phyloP scores from a whole-genome alignment of 1,284 basidiomycete genomes.

The Sutorius eximius region DNA sequence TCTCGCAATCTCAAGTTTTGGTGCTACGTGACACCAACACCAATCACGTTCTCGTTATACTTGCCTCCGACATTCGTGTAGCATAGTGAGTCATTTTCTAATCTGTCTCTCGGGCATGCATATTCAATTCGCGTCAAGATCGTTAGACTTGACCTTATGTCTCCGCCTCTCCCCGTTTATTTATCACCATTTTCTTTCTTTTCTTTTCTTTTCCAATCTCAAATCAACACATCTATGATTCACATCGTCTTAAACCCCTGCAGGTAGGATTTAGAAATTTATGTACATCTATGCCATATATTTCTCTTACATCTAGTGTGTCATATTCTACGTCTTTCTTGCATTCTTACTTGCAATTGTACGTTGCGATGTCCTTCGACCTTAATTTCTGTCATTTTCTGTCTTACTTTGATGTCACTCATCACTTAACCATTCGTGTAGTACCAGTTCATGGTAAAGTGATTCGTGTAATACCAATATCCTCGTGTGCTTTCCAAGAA shows the following conservation, averaged over 20 bases:
- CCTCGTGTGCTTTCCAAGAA: conserved; percentile 4
- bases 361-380: conserved; percentile 11
- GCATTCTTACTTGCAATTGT: conserved; percentile 19
- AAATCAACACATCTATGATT: conserved; percentile 13
- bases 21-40: conserved; percentile 23
- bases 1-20: conserved; percentile 72
- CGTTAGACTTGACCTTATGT: not conserved
- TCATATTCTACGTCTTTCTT: conserved; percentile 12
- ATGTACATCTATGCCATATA: conserved; percentile 21
- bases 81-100: conserved; percentile 9
- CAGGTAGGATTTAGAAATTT: conserved; percentile 28
- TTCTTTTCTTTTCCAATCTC: conserved; percentile 1
- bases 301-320: conserved; percentile 14
- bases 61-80: conserved; percentile 11
- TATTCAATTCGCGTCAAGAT: conserved; percentile 3
- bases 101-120: not conserved
- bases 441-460: conserved; percentile 14
- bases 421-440: conserved; percentile 24
- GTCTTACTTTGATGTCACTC: conserved; percentile 1
- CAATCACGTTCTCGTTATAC: not conserved
- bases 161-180: conserved; percentile 1
- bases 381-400: not conserved
- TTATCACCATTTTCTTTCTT: not conserved
- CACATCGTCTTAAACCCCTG: conserved; percentile 12
- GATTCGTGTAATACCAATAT: conserved; percentile 14